Percentiles rank a stretch among this genome's conserved stretches.
phyloP scores from a whole-genome alignment of 805 yeast species.

The Grigorovia humatica region DNA sequence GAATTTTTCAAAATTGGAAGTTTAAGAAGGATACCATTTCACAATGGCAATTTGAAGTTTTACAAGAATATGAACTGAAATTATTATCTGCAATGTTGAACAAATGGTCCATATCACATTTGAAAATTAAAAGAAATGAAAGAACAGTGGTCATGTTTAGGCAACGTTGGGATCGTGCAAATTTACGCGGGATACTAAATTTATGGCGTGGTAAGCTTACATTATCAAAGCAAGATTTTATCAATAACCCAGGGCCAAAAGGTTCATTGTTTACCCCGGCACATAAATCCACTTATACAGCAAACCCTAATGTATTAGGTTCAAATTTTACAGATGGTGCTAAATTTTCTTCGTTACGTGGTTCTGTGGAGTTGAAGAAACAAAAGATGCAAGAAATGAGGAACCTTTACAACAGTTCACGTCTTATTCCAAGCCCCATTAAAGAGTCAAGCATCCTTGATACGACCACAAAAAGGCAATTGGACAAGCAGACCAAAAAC shows the following conservation, averaged over 20 bases:
- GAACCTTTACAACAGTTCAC: slow-evolving; percentile 27
- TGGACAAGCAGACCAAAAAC: neutral
- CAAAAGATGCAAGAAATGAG: slow-evolving; percentile 30
- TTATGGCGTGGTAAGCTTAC: slow-evolving; percentile 27
- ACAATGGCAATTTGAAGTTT: slow-evolving; percentile 4
- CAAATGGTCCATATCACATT: slow-evolving; percentile 27
- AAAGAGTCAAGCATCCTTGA: slow-evolving; percentile 16
- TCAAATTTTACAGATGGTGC: neutral
- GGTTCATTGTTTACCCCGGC: neutral
- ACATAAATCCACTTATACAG: neutral
- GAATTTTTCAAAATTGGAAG: neutral
- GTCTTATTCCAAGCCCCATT: slow-evolving; percentile 31
- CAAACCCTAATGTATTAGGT: neutral
- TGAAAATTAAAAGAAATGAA: slow-evolving; percentile 28
- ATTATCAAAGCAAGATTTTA: slow-evolving; percentile 2
- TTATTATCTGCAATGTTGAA: slow-evolving; percentile 21
- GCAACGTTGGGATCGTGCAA: slow-evolving; percentile 33
- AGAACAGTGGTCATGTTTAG: slow-evolving; percentile 27
- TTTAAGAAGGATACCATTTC: neutral
- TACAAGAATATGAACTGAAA: slow-evolving; percentile 17
- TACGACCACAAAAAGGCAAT: slow-evolving; percentile 8
- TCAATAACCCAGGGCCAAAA: neutral
- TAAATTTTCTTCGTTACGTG: slow-evolving; percentile 24
- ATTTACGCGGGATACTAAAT: slow-evolving; percentile 27
- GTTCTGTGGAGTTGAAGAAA: slow-evolving; percentile 29